Base-by-base conservation (phyloP, 305 asterid species). In the Fraxinus platypoda region DNA sequence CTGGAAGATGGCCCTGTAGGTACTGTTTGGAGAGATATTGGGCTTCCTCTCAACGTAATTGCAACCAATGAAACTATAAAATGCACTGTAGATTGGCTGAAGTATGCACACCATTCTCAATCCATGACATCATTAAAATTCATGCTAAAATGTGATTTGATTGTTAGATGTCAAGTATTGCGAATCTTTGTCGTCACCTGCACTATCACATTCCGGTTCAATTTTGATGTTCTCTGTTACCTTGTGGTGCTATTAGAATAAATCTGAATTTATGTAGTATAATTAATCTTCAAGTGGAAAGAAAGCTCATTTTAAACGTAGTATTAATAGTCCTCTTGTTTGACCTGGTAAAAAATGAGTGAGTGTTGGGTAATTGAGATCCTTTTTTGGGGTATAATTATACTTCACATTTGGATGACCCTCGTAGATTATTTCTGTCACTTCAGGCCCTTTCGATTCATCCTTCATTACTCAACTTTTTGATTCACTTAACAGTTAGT, bases 21-120 rank as follows among this genome's bases (percentile, higher is more conserved):
- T 77, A 85, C 90, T 77, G 59, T 90, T 34, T 97, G 99, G 99
- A 90, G 83, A 81, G 87, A 90, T 80, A 30, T 85, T 1, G 95
- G 93, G 41, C 79, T 90, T 89, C 88, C 91, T 54, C 81, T 89
- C 62, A 87, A 78, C 72, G 86, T 94, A 75, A 84, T 89, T 82
- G 78, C 85, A 54, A 83, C 87, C 62, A 87, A 88, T 33, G 89
- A 88, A 81, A 87, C 84, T 84, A 79, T 76, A 89, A 85, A 86
- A 87, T 89, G 86, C 78, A 77, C 84, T 70, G 84, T 95, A 75
- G 99, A 97, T 85, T 97, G 99, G 99, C 91, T 97, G 82, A 91
- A 90, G 99, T 97, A 93, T 82, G 98, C 54, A 35, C 49, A 64
- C 12, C 28, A 4, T 81, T 26, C 85, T 81, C 41, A 23, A 17